These are phyloP conservation scores for Fusarium equiseti DNA, from an alignment of 2,329 filamentous ascomycete species.

Conservation along the genomic window DNA sequence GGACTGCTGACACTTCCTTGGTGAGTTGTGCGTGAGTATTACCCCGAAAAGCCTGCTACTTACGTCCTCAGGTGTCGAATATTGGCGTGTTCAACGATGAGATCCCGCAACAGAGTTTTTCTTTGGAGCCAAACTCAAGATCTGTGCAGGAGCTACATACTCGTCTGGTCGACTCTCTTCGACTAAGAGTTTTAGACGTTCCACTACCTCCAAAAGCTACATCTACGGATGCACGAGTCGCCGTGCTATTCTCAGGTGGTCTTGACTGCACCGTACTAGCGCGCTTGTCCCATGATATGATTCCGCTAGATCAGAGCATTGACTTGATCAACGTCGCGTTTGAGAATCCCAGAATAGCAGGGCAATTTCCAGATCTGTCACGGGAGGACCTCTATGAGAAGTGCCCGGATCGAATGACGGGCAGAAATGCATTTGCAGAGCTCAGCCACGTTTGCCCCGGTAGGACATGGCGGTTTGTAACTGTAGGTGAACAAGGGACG, in stretches of 20 bases:
- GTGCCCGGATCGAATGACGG: conserved; percentile 92
- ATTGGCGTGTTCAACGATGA: conserved; percentile 66
- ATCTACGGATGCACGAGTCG: conserved; percentile 66
- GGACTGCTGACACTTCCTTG: conserved; percentile 54
- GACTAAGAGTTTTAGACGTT: conserved; percentile 73
- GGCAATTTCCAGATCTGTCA: conserved; percentile 58
- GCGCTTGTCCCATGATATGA: conserved; percentile 79
- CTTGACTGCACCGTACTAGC: conserved; percentile 93
- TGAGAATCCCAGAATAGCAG: conserved; percentile 85
- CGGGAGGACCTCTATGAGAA: conserved; percentile 73
- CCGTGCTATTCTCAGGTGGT: conserved; percentile 92
- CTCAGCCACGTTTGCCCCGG: conserved; percentile 75
- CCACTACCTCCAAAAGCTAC: conserved; percentile 64
- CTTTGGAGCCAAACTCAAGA: conserved; percentile 52
- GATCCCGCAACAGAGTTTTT: conserved; percentile 52
- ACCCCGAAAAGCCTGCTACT: conserved; percentile 54
- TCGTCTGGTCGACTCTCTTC: conserved; percentile 71
- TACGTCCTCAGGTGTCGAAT: conserved; percentile 63
- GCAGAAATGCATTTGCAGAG: conserved; percentile 82
- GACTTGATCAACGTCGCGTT: conserved; percentile 97
- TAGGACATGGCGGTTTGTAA: conserved; percentile 85
- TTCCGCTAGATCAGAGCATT: conserved; percentile 76
- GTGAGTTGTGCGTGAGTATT: conserved; percentile 55
- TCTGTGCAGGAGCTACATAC: conserved; percentile 66
- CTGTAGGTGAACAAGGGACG: conserved; percentile 58